phyloP scores from a whole-genome alignment of 2,329 filamentous ascomycete species.

The Madurella mycetomatis region DNA sequence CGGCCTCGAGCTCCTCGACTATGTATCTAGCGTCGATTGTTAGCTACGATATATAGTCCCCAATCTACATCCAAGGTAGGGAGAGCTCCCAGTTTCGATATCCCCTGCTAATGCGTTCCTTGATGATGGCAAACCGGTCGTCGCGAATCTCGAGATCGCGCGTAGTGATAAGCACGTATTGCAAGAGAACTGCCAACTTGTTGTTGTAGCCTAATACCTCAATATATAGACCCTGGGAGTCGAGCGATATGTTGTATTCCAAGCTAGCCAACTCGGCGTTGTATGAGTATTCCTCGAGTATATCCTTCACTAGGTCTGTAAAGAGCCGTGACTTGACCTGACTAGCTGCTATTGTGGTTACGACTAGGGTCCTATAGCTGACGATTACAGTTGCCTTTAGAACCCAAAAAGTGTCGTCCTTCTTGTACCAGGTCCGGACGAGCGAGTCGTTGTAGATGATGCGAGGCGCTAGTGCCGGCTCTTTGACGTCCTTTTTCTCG shows the following conservation, averaged over 20 bases:
- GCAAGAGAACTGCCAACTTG: conserved; percentile 83
- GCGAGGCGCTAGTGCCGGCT: conserved; percentile 68
- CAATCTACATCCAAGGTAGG: conserved; percentile 84
- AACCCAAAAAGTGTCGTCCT: conserved; percentile 98
- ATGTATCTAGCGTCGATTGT: conserved; percentile 72
- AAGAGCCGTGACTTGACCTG: conserved; percentile 75
- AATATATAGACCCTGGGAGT: conserved; percentile 69
- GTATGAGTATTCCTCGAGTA: conserved; percentile 88
- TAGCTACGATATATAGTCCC: conserved; percentile 76
- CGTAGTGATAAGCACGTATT: conserved; percentile 82
- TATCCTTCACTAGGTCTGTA: conserved; percentile 81
- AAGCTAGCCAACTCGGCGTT: conserved; percentile 91
- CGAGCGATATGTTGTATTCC: conserved; percentile 70
- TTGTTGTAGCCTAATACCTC: conserved; percentile 91
- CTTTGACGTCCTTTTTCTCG: conserved; percentile 83
- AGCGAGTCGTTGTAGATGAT: conserved; percentile 79
- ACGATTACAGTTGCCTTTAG: conserved; percentile 87
- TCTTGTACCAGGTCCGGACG: conserved; percentile 92
- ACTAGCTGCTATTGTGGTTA: conserved; percentile 72
- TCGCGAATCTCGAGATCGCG: conserved; percentile 76
- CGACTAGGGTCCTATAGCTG: conserved; percentile 72
- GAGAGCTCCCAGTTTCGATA: conserved; percentile 85
- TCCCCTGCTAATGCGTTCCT: conserved; percentile 71
- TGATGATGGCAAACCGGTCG: conserved; percentile 88
- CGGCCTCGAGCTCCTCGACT: conserved; percentile 73